phyloP scores from a whole-genome alignment of 495 filamentous ascomycete genomes.

The Astrothelium subdiscretum region DNA sequence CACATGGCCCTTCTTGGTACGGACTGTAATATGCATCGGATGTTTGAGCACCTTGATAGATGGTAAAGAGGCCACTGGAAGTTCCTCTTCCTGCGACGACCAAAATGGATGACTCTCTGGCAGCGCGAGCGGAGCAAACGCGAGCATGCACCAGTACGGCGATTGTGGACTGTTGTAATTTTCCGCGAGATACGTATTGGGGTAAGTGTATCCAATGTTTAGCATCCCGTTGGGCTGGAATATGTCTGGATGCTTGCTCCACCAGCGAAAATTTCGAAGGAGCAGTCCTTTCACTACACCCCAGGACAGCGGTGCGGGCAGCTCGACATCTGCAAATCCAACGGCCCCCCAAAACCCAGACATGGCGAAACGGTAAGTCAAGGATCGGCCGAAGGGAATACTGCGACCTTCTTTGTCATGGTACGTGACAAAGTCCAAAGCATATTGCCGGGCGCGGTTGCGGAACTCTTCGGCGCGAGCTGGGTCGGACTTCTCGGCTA shows the following conservation, averaged over 20 bases:
- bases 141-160: constrained; percentile 66
- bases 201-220: constrained; percentile 66
- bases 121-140: constrained; percentile 60
- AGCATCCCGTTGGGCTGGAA: constrained; percentile 62
- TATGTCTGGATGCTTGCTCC: constrained; percentile 60
- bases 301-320: constrained; percentile 59
- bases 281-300: constrained; percentile 67
- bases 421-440: constrained; percentile 62
- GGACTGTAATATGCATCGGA: constrained; percentile 53
- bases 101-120: constrained; percentile 63
- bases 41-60: constrained; percentile 46
- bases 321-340: constrained; percentile 60
- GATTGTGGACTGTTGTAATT: constrained; percentile 70
- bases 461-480: constrained; percentile 57
- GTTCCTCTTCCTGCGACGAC: constrained; percentile 50
- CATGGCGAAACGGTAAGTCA: constrained; percentile 75
- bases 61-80: constrained; percentile 43
- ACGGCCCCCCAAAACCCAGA: constrained; percentile 69
- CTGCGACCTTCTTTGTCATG: constrained; percentile 55
- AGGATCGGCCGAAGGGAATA: constrained; percentile 64
- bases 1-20: constrained; percentile 48
- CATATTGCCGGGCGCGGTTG: constrained; percentile 50
- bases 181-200: constrained; percentile 68
- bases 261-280: constrained; percentile 64
- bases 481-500: constrained; percentile 57